These are phyloP conservation scores for Mortierella sp. DNA, from an alignment of 371 early-diverging fungal species.

Conservation along the genomic window DNA sequence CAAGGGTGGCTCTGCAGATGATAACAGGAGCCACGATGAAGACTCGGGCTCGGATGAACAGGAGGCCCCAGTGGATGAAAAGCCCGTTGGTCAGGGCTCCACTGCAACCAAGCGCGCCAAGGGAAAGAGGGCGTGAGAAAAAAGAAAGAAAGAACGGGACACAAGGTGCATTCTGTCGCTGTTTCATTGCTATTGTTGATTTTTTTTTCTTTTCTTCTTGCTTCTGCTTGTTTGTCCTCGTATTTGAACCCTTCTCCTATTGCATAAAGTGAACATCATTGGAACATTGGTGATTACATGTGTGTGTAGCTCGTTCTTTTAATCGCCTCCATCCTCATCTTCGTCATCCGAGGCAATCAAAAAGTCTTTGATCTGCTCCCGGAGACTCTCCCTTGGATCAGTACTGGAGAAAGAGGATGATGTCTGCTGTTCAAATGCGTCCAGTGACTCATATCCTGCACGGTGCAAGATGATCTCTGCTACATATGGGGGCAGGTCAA, in stretches of 20 bases:
- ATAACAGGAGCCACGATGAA: constrained; percentile 75
- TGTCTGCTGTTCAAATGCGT: constrained; percentile 23
- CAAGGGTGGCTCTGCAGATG: constrained; percentile 71
- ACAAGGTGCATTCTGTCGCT: neutral
- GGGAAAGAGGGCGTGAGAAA: constrained; percentile 27
- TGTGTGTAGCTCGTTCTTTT: neutral
- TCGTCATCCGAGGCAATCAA: constrained; percentile 57
- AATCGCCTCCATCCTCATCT: constrained; percentile 27
- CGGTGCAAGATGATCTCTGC: constrained; percentile 33
- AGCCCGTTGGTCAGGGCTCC: constrained; percentile 20
- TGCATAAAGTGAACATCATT: too few species aligned
- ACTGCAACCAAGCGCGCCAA: constrained; percentile 4
- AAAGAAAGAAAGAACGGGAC: too few species aligned
- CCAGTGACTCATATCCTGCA: constrained; percentile 17
- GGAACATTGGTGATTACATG: too few species aligned
- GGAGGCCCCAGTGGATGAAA: constrained; percentile 17
- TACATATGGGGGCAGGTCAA: constrained; percentile 46
- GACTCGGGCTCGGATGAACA: constrained; percentile 44
- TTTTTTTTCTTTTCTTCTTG: constrained; percentile 16
- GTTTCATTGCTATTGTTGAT: neutral
- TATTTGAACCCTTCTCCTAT: neutral
- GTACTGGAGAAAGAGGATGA: constrained; percentile 35
- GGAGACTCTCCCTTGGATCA: constrained; percentile 56
- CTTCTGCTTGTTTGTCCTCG: constrained; percentile 1
- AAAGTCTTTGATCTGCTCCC: constrained; percentile 67